phyloP scores from a whole-genome alignment of 1,284 basidiomycete genomes.

The Rhodotorula sp. region DNA sequence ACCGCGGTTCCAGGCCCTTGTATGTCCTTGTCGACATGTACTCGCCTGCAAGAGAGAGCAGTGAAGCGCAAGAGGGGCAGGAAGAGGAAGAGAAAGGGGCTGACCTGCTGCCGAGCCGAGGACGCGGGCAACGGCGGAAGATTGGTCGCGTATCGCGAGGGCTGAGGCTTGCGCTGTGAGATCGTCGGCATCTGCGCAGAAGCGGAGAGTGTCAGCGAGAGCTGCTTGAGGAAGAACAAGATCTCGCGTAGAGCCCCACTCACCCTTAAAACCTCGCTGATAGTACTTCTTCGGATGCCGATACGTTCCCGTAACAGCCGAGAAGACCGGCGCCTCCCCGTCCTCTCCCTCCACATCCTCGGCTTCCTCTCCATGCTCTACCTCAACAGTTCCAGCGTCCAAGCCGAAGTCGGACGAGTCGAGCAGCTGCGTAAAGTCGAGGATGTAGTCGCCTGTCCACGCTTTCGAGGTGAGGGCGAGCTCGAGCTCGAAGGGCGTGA shows the following conservation, averaged over 20 bases:
- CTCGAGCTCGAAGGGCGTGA: conserved; percentile 91
- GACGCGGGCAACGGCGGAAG: conserved; percentile 41
- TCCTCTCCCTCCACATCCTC: conserved; percentile 52
- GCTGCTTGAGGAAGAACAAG: not conserved
- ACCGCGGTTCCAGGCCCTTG: conserved; percentile 75
- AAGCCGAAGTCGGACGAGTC: conserved; percentile 42
- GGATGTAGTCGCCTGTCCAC: conserved; percentile 78
- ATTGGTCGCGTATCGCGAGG: conserved; percentile 33
- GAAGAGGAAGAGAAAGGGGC: not conserved
- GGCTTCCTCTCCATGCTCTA: conserved; percentile 12
- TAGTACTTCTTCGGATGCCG: conserved; percentile 70
- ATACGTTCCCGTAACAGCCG: conserved; percentile 81
- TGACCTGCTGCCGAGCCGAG: conserved; percentile 47
- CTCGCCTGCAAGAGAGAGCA: conserved; percentile 21
- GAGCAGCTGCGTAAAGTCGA: conserved; percentile 74
- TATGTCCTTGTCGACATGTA: conserved; percentile 63
- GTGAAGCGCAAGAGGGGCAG: not conserved
- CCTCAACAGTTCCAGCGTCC: conserved; percentile 49
- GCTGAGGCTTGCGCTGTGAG: conserved; percentile 34
- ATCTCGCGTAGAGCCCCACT: not conserved
- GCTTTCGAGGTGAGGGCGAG: conserved; percentile 61
- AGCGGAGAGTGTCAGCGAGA: not conserved
- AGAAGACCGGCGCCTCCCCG: conserved; percentile 65
- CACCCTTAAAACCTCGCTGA: conserved; percentile 26
- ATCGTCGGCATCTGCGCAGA: conserved; percentile 31